Evolutionary conservation across 2,329 filamentous ascomycete species (phyloP).

Genomic region (Scedosporium minutisporum): DNA sequence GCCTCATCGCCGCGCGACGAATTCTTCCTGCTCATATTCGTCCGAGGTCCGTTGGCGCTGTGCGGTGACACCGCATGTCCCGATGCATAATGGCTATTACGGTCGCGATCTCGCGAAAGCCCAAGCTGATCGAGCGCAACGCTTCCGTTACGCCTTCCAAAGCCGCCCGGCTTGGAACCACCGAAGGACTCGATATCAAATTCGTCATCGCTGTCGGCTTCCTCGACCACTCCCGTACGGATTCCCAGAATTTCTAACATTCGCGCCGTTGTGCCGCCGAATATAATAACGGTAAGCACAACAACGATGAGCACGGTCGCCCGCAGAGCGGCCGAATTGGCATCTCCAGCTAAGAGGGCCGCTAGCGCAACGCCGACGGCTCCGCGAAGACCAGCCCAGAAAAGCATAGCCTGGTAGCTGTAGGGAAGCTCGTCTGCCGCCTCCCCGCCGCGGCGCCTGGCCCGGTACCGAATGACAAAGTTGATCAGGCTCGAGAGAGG

Average conservation of each 20-base stretch:
- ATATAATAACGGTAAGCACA: conserved; percentile 96
- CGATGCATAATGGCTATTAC: conserved; percentile 41
- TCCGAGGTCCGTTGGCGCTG: conserved; percentile 23
- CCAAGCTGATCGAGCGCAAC: conserved; percentile 35
- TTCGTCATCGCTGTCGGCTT: conserved; percentile 95
- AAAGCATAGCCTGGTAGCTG: conserved; percentile 99
- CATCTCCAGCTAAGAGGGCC: conserved; percentile 66
- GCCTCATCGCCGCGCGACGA: conserved; percentile 35
- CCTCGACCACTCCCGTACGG: conserved; percentile 88
- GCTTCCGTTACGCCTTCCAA: conserved; percentile 36
- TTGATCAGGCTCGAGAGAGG: conserved; percentile 85
- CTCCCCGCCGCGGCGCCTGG: conserved; percentile 62
- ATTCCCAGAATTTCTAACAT: conserved; percentile 99
- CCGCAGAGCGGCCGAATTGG: conserved; percentile 71
- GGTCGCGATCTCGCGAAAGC: conserved; percentile 10
- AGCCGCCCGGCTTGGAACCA: conserved; percentile 58
- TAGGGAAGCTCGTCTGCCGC: conserved; percentile 82
- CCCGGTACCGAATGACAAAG: conserved; percentile 81
- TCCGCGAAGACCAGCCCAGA: conserved; percentile 92
- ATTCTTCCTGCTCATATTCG: conserved; percentile 43
- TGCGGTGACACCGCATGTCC: conserved; percentile 18
- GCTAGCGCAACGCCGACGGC: conserved; percentile 93
- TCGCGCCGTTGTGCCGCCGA: conserved; percentile 89
- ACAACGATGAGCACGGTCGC: conserved; percentile 97
- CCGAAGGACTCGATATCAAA: conserved; percentile 84